Evolutionary conservation across 2,329 filamentous ascomycete genomes (phyloP).

Genomic region (Fusarium sulawesiense): DNA sequence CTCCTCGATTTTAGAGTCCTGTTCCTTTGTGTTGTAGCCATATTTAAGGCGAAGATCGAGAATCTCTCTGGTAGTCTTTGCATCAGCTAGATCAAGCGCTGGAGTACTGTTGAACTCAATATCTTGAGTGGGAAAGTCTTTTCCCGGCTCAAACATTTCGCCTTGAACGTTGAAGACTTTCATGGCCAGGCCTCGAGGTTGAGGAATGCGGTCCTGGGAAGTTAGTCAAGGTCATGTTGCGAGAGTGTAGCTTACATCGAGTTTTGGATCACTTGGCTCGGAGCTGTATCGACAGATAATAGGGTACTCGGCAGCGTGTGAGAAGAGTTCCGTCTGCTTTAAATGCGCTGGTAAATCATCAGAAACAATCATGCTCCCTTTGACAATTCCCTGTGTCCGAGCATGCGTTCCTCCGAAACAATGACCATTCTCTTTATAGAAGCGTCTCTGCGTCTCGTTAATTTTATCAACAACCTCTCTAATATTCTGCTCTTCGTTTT

Average conservation of each 20-base stretch:
- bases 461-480: background rate
- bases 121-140: background rate
- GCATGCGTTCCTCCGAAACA: slow-evolving; percentile 9
- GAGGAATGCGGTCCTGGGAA: background rate
- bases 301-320: background rate
- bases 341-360: background rate
- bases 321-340: slow-evolving; percentile 11
- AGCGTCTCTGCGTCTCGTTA: slow-evolving; percentile 4
- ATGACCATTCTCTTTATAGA: slow-evolving; percentile 4
- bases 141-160: background rate
- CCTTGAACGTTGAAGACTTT: slow-evolving; percentile 4
- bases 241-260: background rate
- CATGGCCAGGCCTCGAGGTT: background rate
- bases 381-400: background rate
- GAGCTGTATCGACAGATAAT: slow-evolving; percentile 1
- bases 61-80: background rate
- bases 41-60: background rate
- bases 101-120: slow-evolving; percentile 7
- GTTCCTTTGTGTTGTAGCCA: background rate
- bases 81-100: background rate
- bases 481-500: background rate
- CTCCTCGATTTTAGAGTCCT: background rate
- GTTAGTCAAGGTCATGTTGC: background rate
- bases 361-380: background rate
- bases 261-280: slow-evolving; percentile 1